Percentiles rank a stretch among this genome's conserved stretches.
These are phyloP conservation scores for Paraconiothyrium brasiliense DNA, from an alignment of 2,329 filamentous ascomycete species.

Conservation along the genomic window DNA sequence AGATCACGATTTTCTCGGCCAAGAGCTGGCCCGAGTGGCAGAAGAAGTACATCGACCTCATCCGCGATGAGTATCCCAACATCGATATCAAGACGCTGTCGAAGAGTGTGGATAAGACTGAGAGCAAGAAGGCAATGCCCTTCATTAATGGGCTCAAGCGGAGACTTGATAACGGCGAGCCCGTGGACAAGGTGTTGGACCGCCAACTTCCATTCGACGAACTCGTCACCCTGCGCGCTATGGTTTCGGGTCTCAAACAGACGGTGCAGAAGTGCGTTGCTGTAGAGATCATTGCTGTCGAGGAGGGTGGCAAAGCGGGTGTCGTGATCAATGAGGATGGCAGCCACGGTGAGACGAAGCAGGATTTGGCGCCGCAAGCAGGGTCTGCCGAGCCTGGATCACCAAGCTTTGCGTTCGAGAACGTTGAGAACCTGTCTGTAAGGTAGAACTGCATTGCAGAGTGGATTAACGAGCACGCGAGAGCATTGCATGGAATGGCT, in stretches of 20 bases:
- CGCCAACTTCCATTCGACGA: constrained; percentile 90
- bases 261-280: constrained; percentile 73
- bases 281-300: constrained; percentile 76
- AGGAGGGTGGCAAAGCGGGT: constrained; percentile 74
- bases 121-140: constrained; percentile 98
- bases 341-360: constrained; percentile 66
- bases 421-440: constrained; percentile 61
- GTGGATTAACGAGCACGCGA: background rate
- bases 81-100: constrained; percentile 85
- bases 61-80: constrained; percentile 40
- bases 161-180: constrained; percentile 73
- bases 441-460: constrained; percentile 21
- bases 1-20: constrained; percentile 85
- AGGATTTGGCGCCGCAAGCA: constrained; percentile 67
- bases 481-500: constrained; percentile 6
- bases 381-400: constrained; percentile 82
- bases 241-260: constrained; percentile 81
- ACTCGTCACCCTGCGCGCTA: constrained; percentile 75
- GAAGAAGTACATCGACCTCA: constrained; percentile 65
- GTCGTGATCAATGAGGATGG: constrained; percentile 63
- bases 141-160: constrained; percentile 91
- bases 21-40: constrained; percentile 89
- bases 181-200: constrained; percentile 77
- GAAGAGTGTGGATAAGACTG: constrained; percentile 81
- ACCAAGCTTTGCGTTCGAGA: constrained; percentile 87